A percentile compares a stretch with the other conserved stretches of the same genome.
Evolutionary conservation across 257 asterid genomes (phyloP).

Genomic region (Primulina eburnea): DNA sequence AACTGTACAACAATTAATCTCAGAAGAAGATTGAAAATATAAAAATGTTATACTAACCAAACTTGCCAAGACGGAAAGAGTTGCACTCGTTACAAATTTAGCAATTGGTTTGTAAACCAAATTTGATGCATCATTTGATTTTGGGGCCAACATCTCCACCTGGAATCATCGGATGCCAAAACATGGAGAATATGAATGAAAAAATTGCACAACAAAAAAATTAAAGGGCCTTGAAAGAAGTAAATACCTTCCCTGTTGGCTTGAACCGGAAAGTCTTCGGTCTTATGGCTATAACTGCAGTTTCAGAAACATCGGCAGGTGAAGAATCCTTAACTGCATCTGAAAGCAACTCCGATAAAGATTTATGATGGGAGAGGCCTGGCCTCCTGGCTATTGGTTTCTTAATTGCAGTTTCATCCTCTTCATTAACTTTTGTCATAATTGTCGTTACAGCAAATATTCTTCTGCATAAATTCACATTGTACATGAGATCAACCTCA

Average conservation of each 20-base stretch:
- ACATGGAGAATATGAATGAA: slow-evolving; percentile 8
- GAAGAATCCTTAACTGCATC: slow-evolving; percentile 49
- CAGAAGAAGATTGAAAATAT: not conserved
- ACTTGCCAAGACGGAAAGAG: slow-evolving; percentile 61
- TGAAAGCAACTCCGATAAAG: slow-evolving; percentile 51
- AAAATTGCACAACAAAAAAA: not conserved
- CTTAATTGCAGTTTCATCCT: slow-evolving; percentile 49
- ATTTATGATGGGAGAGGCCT: slow-evolving; percentile 37
- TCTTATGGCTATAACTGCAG: slow-evolving; percentile 45
- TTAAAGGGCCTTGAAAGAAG: slow-evolving; percentile 8
- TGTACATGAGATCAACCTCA: slow-evolving; percentile 15
- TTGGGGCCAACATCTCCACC: slow-evolving; percentile 35
- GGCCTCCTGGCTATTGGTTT: slow-evolving; percentile 91
- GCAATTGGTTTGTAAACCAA: slow-evolving; percentile 73
- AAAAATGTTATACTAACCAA: slow-evolving; percentile 43
- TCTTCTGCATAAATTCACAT: slow-evolving; percentile 27
- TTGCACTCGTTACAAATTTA: slow-evolving; percentile 57
- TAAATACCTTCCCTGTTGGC: slow-evolving; percentile 31
- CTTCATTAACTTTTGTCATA: slow-evolving; percentile 50
- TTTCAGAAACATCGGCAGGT: slow-evolving; percentile 30
- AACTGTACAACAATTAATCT: not conserved
- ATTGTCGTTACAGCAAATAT: slow-evolving; percentile 7
- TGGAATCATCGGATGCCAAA: slow-evolving; percentile 28
- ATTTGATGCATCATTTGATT: slow-evolving; percentile 33
- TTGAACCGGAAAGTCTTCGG: slow-evolving; percentile 66